Percentiles rank a stretch among this genome's conserved stretches.
Evolutionary conservation across 805 yeast genomes (phyloP).

Genomic region (Candida manassasensis): DNA sequence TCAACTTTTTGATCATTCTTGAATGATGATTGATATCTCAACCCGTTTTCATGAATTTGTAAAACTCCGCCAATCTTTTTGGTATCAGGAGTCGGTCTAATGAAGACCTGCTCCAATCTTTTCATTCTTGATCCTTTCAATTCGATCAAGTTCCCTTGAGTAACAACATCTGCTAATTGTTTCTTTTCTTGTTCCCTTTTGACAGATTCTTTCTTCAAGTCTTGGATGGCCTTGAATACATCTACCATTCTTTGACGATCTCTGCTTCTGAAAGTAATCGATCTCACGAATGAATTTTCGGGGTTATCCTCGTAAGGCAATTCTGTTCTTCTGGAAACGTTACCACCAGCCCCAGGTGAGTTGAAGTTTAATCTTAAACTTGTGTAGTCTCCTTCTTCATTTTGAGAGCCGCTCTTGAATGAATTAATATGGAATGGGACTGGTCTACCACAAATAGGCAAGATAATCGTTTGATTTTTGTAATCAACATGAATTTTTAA

Average conservation of each 20-base stretch:
- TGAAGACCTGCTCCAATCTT: slow-evolving; percentile 81
- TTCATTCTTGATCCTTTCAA: slow-evolving; percentile 78
- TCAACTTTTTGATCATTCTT: slow-evolving; percentile 85
- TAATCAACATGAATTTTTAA: slow-evolving; percentile 82
- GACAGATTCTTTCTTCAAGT: slow-evolving; percentile 84
- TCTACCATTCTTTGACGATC: slow-evolving; percentile 90
- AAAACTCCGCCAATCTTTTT: slow-evolving; percentile 88
- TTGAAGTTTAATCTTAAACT: slow-evolving; percentile 86
- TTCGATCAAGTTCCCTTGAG: slow-evolving; percentile 84
- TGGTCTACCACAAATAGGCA: slow-evolving; percentile 93
- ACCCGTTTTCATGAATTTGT: slow-evolving; percentile 93
- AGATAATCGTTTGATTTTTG: slow-evolving; percentile 79
- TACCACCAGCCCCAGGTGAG: slow-evolving; percentile 84
- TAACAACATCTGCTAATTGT: slow-evolving; percentile 89
- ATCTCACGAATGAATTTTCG: slow-evolving; percentile 80
- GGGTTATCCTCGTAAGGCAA: slow-evolving; percentile 88
- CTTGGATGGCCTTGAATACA: slow-evolving; percentile 83
- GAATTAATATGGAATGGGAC: slow-evolving; percentile 96
- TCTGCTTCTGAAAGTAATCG: slow-evolving; percentile 81
- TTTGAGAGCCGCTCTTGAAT: slow-evolving; percentile 89
- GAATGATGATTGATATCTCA: slow-evolving; percentile 83
- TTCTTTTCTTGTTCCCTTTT: slow-evolving; percentile 88
- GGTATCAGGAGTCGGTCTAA: slow-evolving; percentile 96
- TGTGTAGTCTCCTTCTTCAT: slow-evolving; percentile 94
- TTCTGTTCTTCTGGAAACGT: slow-evolving; percentile 64